Conservation (phyloP, 176 grass and related monocot genomes). For the Ensete glaucum region DNA sequence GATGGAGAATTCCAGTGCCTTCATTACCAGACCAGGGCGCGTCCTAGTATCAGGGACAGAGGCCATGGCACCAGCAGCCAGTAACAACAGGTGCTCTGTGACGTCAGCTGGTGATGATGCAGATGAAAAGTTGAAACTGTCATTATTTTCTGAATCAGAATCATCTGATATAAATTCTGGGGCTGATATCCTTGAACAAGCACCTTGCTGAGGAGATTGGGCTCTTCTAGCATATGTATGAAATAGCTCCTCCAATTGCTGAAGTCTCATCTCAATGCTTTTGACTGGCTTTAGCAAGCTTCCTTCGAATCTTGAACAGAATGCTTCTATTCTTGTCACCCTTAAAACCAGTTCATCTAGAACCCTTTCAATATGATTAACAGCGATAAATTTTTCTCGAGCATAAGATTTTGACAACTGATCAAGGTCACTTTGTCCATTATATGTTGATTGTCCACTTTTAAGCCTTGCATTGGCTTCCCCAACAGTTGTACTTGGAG, state of each 20-base stretch:
- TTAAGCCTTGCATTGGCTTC: slow-evolving; percentile 27
- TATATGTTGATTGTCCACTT: slow-evolving; percentile 1
- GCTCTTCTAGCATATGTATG: slow-evolving; percentile 36
- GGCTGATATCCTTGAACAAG: slow-evolving; percentile 23
- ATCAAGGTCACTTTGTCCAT: slow-evolving; percentile 20
- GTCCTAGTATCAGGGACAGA: slow-evolving; percentile 11
- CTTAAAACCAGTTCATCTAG: slow-evolving; percentile 65
- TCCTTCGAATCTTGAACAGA: slow-evolving; percentile 62
- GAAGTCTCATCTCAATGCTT: slow-evolving; percentile 60
- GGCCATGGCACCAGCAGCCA: neutral
- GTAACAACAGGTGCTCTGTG: slow-evolving; percentile 20
- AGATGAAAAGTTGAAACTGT: slow-evolving; percentile 11
- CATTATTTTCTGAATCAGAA: slow-evolving; percentile 26
- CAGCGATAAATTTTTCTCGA: slow-evolving; percentile 20
- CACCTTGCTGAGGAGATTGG: slow-evolving; percentile 24
- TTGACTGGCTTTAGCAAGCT: slow-evolving; percentile 55
- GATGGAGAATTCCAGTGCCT: slow-evolving; percentile 17
- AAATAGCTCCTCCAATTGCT: slow-evolving; percentile 42
- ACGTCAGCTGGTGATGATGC: slow-evolving; percentile 27
- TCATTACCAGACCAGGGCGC: slow-evolving; percentile 29
- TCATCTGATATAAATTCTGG: slow-evolving; percentile 18
- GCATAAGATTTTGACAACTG: slow-evolving; percentile 10
- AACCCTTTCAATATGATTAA: slow-evolving; percentile 49
- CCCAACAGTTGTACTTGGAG: slow-evolving; percentile 10
- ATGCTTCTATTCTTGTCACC: slow-evolving; percentile 65